Evolutionary conservation across 192 early-diverging fungal genomes (phyloP).

Genomic region (Dispira simplex): DNA sequence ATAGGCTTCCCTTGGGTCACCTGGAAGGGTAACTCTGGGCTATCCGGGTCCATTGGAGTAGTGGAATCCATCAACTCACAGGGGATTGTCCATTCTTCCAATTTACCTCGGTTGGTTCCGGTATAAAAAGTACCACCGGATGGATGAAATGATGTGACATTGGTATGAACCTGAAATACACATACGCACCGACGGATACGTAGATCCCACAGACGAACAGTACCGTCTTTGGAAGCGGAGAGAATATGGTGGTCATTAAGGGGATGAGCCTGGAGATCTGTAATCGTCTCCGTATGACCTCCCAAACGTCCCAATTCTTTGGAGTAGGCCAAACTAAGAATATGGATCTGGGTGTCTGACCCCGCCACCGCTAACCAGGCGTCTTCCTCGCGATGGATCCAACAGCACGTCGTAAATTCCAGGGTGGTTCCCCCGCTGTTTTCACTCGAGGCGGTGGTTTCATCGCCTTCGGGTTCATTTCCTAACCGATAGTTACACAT

Average conservation of each 20-base stretch:
- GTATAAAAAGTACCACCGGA: conserved; percentile 38
- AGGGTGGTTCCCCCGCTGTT: neutral
- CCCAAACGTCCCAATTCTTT: conserved; percentile 39
- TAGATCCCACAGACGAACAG: conserved; percentile 67
- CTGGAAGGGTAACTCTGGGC: conserved; percentile 3
- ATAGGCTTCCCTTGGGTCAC: conserved; percentile 11
- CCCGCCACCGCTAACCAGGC: conserved; percentile 56
- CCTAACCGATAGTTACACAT: conserved; percentile 75
- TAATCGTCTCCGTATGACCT: conserved; percentile 47
- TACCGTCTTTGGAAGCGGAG: conserved; percentile 55
- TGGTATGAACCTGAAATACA: conserved; percentile 39
- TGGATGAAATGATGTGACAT: conserved; percentile 47
- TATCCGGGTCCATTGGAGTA: conserved; percentile 8
- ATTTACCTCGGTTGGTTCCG: conserved; percentile 28
- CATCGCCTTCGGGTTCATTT: conserved; percentile 8
- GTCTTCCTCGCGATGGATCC: conserved; percentile 49
- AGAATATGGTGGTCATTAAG: conserved; percentile 41
- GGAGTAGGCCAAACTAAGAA: conserved; percentile 58
- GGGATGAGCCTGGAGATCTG: conserved; percentile 60
- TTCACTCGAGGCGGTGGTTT: neutral
- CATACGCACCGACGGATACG: conserved; percentile 38
- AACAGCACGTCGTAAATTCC: conserved; percentile 51
- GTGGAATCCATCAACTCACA: conserved; percentile 14
- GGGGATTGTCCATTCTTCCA: conserved; percentile 38
- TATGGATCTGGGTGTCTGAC: conserved; percentile 39